Conservation (phyloP, 768 basidiomycete species). For the Trametopsis cervina region DNA sequence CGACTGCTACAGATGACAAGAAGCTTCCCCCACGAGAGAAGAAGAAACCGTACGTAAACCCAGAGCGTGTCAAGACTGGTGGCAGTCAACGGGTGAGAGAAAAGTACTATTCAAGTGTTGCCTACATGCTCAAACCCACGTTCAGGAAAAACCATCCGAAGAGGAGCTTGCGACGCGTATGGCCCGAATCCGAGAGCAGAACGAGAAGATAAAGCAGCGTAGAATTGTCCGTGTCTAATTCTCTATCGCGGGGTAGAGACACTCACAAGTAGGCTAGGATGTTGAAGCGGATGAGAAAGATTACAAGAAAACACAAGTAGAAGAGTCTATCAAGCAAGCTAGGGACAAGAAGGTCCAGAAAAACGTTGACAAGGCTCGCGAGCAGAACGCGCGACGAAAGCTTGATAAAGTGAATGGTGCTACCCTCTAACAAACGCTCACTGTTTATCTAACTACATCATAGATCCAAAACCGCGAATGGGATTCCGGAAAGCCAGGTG, state of each 20-base stretch:
- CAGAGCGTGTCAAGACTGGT: slow-evolving; percentile 79
- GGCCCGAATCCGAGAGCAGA: slow-evolving; percentile 63
- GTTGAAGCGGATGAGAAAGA: slow-evolving; percentile 79
- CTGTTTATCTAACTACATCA: neutral
- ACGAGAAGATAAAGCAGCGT: slow-evolving; percentile 71
- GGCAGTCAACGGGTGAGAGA: slow-evolving; percentile 59
- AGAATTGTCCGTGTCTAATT: slow-evolving; percentile 38
- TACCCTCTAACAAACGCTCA: neutral
- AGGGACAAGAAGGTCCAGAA: slow-evolving; percentile 62
- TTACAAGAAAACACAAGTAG: slow-evolving; percentile 63
- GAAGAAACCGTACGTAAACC: slow-evolving; percentile 74
- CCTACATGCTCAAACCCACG: slow-evolving; percentile 1
- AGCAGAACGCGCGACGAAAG: slow-evolving; percentile 75
- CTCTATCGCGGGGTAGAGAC: neutral
- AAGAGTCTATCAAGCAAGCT: slow-evolving; percentile 51
- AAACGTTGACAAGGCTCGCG: slow-evolving; percentile 60
- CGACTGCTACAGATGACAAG: slow-evolving; percentile 12
- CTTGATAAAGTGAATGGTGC: slow-evolving; percentile 47
- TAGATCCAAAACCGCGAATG: slow-evolving; percentile 66
- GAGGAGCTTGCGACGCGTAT: slow-evolving; percentile 65
- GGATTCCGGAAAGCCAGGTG: slow-evolving; percentile 64
- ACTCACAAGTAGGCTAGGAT: slow-evolving; percentile 38
- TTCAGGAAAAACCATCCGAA: slow-evolving; percentile 60
- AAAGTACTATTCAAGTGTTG: neutral
- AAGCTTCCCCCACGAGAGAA: slow-evolving; percentile 32